Percentiles rank a stretch among this genome's conserved stretches.
Evolutionary conservation across 192 early-diverging fungal species (phyloP).

Genomic region (Coemansia aciculifera): DNA sequence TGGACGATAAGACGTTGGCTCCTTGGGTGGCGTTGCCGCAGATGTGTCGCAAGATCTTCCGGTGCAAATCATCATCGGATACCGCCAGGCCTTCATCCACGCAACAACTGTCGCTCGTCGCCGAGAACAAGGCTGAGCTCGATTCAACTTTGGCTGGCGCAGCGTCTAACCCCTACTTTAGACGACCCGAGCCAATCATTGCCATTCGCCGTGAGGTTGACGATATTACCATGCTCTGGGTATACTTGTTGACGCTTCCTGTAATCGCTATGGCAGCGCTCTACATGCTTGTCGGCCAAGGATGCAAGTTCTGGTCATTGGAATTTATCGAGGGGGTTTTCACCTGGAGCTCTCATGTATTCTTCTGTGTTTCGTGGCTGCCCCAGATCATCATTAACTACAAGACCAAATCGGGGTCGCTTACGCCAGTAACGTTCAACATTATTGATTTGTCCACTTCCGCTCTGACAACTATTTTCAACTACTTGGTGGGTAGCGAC

Average conservation of each 20-base stretch:
- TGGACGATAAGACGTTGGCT: neutral
- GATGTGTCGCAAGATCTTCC: neutral
- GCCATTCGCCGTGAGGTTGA: slow-evolving; percentile 10
- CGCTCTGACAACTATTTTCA: neutral
- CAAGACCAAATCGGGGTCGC: slow-evolving; percentile 7
- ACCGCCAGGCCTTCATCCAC: neutral
- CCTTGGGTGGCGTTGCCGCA: slow-evolving; percentile 1
- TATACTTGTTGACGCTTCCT: slow-evolving; percentile 1
- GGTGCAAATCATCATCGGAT: neutral
- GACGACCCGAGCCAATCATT: slow-evolving; percentile 11
- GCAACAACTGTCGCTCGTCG: neutral
- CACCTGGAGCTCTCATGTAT: neutral
- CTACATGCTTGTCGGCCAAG: neutral
- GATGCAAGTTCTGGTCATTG: slow-evolving; percentile 1
- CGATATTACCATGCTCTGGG: slow-evolving; percentile 1
- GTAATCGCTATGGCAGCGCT: neutral
- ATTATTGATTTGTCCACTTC: neutral
- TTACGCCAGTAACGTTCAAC: slow-evolving; percentile 1
- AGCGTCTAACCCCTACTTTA: slow-evolving; percentile 3
- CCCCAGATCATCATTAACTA: slow-evolving; percentile 13
- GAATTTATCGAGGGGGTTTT: neutral
- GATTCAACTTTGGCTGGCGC: neutral
- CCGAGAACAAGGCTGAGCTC: neutral
- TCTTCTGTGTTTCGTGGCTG: neutral
- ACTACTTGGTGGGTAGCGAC: neutral